These are phyloP conservation scores for Trichoderma guizhouense DNA, from an alignment of 2,329 filamentous ascomycete genomes.

Conservation along the genomic window DNA sequence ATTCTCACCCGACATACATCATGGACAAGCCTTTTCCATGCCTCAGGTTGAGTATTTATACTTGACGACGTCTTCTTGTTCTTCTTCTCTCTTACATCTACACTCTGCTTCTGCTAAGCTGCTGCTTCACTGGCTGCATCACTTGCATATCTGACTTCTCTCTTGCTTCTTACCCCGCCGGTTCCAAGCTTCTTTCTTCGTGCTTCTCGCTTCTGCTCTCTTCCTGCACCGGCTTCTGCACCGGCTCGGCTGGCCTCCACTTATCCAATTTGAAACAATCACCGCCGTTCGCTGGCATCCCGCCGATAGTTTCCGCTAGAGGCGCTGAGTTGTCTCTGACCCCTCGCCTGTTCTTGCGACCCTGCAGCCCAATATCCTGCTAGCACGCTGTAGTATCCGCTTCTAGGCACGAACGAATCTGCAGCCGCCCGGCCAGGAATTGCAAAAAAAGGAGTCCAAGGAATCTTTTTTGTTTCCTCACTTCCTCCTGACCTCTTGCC, in stretches of 20 bases:
- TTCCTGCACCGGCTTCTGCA: constrained; percentile 1
- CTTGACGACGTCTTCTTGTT: not conserved
- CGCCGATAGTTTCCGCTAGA: constrained; percentile 18
- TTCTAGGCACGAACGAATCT: constrained; percentile 18
- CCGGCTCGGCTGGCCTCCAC: constrained; percentile 11
- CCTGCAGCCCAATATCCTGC: constrained; percentile 18
- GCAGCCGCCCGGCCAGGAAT: constrained; percentile 1
- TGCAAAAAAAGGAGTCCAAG: not conserved
- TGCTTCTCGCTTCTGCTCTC: constrained; percentile 8
- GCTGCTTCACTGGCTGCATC: not conserved
- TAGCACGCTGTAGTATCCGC: constrained; percentile 14
- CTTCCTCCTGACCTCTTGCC: not conserved
- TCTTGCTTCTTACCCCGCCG: constrained; percentile 8
- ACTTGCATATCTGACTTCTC: not conserved
- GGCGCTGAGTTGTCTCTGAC: constrained; percentile 15
- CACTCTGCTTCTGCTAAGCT: not conserved
- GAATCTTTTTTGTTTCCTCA: not conserved
- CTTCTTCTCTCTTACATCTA: not conserved
- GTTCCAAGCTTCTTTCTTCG: not conserved
- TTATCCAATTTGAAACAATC: constrained; percentile 1
- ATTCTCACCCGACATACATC: not conserved
- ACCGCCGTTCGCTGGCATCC: constrained; percentile 9
- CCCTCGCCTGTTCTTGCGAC: constrained; percentile 6
- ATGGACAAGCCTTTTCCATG: not conserved
- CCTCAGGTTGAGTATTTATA: not conserved